phyloP scores from a whole-genome alignment of 2,329 filamentous ascomycete species.

The Pyrenophora teres region DNA sequence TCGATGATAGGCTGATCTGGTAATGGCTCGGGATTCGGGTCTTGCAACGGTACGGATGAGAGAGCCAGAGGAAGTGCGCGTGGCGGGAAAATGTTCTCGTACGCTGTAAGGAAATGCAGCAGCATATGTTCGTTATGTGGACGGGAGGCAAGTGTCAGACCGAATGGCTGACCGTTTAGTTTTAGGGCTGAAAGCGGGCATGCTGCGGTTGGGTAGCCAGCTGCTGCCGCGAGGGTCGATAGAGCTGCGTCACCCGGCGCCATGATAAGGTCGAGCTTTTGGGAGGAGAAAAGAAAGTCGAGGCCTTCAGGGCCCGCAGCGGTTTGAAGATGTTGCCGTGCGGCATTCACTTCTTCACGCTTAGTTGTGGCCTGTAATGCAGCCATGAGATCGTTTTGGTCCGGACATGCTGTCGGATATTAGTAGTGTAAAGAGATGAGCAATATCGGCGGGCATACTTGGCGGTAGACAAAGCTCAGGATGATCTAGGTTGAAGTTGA shows the following conservation, averaged over 20 bases:
- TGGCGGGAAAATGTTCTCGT: slow-evolving; percentile 43
- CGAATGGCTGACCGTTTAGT: slow-evolving; percentile 45
- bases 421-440: background rate
- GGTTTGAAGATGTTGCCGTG: slow-evolving; percentile 32
- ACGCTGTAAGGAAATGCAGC: slow-evolving; percentile 45
- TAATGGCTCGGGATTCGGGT: slow-evolving; percentile 31
- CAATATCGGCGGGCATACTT: slow-evolving; percentile 18
- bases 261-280: slow-evolving; percentile 40
- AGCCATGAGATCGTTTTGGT: slow-evolving; percentile 45
- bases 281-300: slow-evolving; percentile 37
- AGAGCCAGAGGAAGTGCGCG: slow-evolving; percentile 40
- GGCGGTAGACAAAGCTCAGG: slow-evolving; percentile 42
- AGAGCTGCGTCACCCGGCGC: slow-evolving; percentile 44
- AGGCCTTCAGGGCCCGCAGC: slow-evolving; percentile 41
- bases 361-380: slow-evolving; percentile 33
- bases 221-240: slow-evolving; percentile 43
- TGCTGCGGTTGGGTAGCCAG: slow-evolving; percentile 44
- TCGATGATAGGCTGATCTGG: slow-evolving; percentile 42
- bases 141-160: slow-evolving; percentile 38
- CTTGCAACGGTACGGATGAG: slow-evolving; percentile 33
- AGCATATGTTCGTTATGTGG: slow-evolving; percentile 40
- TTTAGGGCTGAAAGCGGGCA: slow-evolving; percentile 43
- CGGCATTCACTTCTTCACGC: slow-evolving; percentile 33
- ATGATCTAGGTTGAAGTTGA: slow-evolving; percentile 46
- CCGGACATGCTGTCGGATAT: slow-evolving; percentile 28